A percentile compares a stretch with the other conserved stretches of the same genome.
phyloP scores from a whole-genome alignment of 306 rosid genomes.

The Glycine soja region DNA sequence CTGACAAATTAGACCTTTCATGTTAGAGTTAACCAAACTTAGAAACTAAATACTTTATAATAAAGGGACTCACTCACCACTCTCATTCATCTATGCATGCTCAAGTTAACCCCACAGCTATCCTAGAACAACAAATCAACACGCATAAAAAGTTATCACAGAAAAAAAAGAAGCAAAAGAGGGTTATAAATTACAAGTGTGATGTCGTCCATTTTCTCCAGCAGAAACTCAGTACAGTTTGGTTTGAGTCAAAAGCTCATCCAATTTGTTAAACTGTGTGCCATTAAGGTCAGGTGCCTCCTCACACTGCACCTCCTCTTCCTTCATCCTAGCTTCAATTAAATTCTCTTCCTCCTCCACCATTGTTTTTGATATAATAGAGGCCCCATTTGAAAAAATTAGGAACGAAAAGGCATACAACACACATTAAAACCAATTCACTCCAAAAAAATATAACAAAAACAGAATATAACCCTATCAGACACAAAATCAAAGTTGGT shows the following conservation, averaged over 20 bases:
- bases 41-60: too few relatives aligned
- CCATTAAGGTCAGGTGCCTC: slow-evolving; percentile 59
- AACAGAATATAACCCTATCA: not conserved
- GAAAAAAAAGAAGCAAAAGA: not conserved
- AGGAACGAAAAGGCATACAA: not conserved
- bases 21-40: not conserved
- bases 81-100: not conserved
- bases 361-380: slow-evolving; percentile 54
- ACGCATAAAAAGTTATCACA: slow-evolving; percentile 1
- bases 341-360: slow-evolving; percentile 71
- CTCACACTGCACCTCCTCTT: slow-evolving; percentile 57
- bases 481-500: too few relatives aligned
- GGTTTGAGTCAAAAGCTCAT: slow-evolving; percentile 89
- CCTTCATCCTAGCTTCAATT: slow-evolving; percentile 64
- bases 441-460: not conserved
- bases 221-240: slow-evolving; percentile 79
- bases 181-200: slow-evolving; percentile 54
- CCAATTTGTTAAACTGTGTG: slow-evolving; percentile 79
- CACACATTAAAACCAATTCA: slow-evolving; percentile 18
- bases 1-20: not conserved
- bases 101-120: too few relatives aligned
- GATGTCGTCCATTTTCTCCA: slow-evolving; percentile 97
- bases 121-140: slow-evolving; percentile 4
- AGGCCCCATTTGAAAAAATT: slow-evolving; percentile 45
- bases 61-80: not conserved